Conservation (phyloP, 495 filamentous ascomycete species). For the Aspergillus asperescens region DNA sequence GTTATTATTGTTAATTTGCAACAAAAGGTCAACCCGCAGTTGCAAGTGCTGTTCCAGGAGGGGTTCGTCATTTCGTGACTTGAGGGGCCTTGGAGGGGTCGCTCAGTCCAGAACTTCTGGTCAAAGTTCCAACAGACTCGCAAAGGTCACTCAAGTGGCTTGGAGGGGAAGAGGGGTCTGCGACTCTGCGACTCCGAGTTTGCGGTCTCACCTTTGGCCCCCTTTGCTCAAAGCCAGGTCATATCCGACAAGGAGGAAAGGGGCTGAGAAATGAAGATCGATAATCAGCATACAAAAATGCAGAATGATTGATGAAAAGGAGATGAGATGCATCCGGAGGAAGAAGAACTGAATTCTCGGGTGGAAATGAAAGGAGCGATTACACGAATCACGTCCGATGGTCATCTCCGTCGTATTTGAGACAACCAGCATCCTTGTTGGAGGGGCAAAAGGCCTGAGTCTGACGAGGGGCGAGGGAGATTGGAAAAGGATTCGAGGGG, state of each 20-base stretch:
- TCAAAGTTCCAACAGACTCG: no score
- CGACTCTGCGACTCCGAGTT: no score
- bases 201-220: neutral
- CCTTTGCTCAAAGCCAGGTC: neutral
- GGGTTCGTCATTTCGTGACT: no score
- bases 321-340: no score
- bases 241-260: conserved; percentile 3
- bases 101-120: neutral
- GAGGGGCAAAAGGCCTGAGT: conserved; percentile 22
- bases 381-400: conserved; percentile 20
- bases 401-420: conserved; percentile 22
- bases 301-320: conserved; percentile 8
- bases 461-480: conserved; percentile 22
- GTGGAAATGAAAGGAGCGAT: conserved; percentile 25
- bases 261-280: conserved; percentile 10
- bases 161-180: conserved; percentile 12
- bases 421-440: conserved; percentile 17
- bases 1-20: no score
- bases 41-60: no score
- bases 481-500: conserved; percentile 14
- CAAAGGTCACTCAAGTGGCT: conserved; percentile 9
- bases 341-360: conserved; percentile 13
- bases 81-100: conserved; percentile 22
- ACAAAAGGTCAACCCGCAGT: neutral
- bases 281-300: conserved; percentile 5